Conservation (phyloP, 345 rosid species). For the Excoecaria agallocha region DNA sequence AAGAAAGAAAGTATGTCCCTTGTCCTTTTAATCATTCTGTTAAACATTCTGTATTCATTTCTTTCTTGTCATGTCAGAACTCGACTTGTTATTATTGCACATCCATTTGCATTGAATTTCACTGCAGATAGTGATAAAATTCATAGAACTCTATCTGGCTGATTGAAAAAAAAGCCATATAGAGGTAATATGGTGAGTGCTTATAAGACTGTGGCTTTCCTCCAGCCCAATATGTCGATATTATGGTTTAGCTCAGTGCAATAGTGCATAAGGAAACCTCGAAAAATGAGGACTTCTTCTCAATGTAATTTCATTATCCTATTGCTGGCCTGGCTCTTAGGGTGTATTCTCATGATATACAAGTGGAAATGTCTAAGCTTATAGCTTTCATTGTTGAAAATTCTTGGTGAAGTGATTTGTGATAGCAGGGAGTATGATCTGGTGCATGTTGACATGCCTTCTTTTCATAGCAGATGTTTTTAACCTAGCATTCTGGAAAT, state of each 20-base stretch:
- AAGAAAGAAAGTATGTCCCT: slow-evolving; percentile 69
- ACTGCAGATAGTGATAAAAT: neutral
- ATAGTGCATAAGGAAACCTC: neutral
- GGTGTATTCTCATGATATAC: neutral
- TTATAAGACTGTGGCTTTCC: neutral
- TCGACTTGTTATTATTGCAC: neutral
- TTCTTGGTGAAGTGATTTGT: neutral
- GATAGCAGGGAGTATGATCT: neutral
- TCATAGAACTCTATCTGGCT: neutral
- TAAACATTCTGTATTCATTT: neutral
- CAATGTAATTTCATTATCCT: no score
- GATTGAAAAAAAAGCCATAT: neutral
- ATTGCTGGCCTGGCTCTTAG: no score
- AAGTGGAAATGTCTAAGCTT: neutral
- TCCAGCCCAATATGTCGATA: neutral
- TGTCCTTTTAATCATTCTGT: neutral
- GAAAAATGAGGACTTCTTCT: neutral
- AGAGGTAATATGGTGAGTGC: neutral
- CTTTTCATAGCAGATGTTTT: neutral
- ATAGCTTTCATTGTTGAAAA: neutral
- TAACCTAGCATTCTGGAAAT: neutral
- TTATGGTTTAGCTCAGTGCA: no score
- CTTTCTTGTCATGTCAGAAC: neutral
- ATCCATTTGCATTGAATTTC: neutral
- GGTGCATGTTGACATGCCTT: neutral